Evolutionary conservation across 2,329 filamentous ascomycete genomes (phyloP).

Genomic region (Endocalyx cinctus): DNA sequence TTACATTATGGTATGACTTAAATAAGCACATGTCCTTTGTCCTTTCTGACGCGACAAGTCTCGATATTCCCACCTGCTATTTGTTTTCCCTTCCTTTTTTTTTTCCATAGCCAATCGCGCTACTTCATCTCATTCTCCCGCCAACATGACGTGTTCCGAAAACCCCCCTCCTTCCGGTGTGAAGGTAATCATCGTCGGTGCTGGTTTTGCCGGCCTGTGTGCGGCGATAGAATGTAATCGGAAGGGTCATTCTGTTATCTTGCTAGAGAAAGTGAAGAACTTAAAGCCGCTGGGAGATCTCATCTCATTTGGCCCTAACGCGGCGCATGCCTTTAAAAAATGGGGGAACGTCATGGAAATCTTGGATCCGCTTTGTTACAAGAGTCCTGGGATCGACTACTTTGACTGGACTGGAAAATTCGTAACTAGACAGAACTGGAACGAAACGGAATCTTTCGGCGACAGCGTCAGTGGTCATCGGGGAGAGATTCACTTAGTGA

Average conservation of each 20-base stretch:
- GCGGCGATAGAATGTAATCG: background rate
- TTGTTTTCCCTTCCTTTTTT: too few relatives aligned
- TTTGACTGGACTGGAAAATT: constrained; percentile 44
- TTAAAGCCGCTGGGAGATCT: constrained; percentile 33
- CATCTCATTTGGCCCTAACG: constrained; percentile 44
- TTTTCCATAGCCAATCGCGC: too few relatives aligned
- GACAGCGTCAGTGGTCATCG: constrained; percentile 50
- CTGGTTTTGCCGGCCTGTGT: background rate
- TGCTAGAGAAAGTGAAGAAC: constrained; percentile 31
- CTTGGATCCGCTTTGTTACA: constrained; percentile 27
- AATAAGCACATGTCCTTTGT: too few relatives aligned
- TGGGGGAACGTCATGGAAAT: constrained; percentile 33
- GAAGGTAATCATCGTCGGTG: background rate
- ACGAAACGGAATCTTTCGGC: constrained; percentile 26
- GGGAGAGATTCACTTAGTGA: constrained; percentile 46
- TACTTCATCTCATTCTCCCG: background rate
- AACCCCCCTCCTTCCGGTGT: background rate
- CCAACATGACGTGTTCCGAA: background rate
- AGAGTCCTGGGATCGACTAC: constrained; percentile 34
- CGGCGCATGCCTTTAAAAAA: constrained; percentile 42
- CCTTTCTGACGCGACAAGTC: too few relatives aligned
- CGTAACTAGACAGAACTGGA: constrained; percentile 41
- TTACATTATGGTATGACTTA: too few relatives aligned
- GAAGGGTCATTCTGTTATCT: constrained; percentile 36
- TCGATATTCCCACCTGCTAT: too few relatives aligned